Base-by-base conservation (phyloP, 2,329 filamentous ascomycete species). In the Monilinia fructicola region DNA sequence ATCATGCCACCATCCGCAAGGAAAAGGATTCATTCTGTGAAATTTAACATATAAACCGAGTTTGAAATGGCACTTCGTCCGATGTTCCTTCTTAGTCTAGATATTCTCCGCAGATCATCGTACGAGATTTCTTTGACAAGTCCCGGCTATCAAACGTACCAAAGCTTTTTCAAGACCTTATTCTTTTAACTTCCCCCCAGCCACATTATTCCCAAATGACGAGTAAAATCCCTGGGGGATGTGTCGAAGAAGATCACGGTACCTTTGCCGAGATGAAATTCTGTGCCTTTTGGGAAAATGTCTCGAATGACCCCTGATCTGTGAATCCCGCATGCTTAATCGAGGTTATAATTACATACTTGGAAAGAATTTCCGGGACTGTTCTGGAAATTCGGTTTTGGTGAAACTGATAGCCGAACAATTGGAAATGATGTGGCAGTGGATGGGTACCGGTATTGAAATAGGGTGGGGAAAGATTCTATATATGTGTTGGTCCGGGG, bases 71-170 rank as follows among this genome's bases (percentile, higher is more conserved):
- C n/a, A 31, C 3, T 62, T 38, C 28, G 42, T 10, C 42, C 18
- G 12, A 50, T 16, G 31, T 40, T 50, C 58, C 18, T 64, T 55
- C 18, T 35, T 11, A 55, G 38, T 64, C 50, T 44, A 46, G 61
- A 56, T 35, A 35, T 28, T 31, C 52, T 56, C n/a, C 11, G 54
- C 12, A 50, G 44, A 59, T 59, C 42, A 65, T 65, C 63, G 54
- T 52, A 65, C 44, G 62, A 64, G 21, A 35, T 40, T 58, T 44
- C 21, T 48, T 16, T 23, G 55, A 59, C 56, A 23, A 48, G 21
- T 35, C 26, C 26, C 26, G n/a, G 40, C 26, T 59, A 59, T 26
- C 16, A 59, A 59, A 46, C 21, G 40, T 31, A 59, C 42, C 56
- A 21, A 48, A 35, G 42, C 42, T 48, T 59, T 35, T 35, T 35